Percentiles rank a stretch among this genome's conserved stretches.
phyloP scores from a whole-genome alignment of 2,329 filamentous ascomycete genomes.

The Dothideomycetes sp. region DNA sequence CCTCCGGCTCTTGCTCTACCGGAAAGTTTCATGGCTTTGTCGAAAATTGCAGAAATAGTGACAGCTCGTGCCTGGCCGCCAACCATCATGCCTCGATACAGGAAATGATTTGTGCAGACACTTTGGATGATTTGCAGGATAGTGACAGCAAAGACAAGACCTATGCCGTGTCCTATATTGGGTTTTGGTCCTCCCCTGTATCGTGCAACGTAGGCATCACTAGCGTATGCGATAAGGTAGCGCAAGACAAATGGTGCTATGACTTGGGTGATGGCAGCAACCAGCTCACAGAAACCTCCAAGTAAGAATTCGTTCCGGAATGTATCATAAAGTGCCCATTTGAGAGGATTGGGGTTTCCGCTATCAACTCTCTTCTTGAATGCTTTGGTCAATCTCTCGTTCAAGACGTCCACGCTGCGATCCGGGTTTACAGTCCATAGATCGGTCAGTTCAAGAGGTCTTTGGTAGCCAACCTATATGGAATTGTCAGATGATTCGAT shows the following conservation, averaged over 20 bases:
- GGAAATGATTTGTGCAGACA: conserved; percentile 77
- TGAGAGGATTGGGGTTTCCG: conserved; percentile 63
- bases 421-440: conserved; percentile 83
- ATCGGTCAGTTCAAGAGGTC: conserved; percentile 72
- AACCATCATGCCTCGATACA: conserved; percentile 85
- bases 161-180: conserved; percentile 64
- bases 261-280: conserved; percentile 63
- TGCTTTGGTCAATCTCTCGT: conserved; percentile 54
- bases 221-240: conserved; percentile 78
- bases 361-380: conserved; percentile 58
- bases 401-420: conserved; percentile 61
- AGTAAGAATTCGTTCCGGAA: conserved; percentile 78
- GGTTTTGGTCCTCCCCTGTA: conserved; percentile 49
- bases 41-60: conserved; percentile 78
- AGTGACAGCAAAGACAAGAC: conserved; percentile 75
- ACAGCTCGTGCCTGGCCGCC: conserved; percentile 76
- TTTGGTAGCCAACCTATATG: conserved; percentile 67
- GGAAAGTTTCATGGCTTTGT: conserved; percentile 85
- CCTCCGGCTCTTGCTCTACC: conserved; percentile 81
- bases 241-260: conserved; percentile 76
- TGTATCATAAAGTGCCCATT: conserved; percentile 77
- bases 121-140: conserved; percentile 78
- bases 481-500: conserved; percentile 13
- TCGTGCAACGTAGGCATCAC: conserved; percentile 63
- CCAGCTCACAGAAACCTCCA: conserved; percentile 67